Conservation (phyloP, 441 rosid genomes). For the Erysimum cheiri region DNA sequence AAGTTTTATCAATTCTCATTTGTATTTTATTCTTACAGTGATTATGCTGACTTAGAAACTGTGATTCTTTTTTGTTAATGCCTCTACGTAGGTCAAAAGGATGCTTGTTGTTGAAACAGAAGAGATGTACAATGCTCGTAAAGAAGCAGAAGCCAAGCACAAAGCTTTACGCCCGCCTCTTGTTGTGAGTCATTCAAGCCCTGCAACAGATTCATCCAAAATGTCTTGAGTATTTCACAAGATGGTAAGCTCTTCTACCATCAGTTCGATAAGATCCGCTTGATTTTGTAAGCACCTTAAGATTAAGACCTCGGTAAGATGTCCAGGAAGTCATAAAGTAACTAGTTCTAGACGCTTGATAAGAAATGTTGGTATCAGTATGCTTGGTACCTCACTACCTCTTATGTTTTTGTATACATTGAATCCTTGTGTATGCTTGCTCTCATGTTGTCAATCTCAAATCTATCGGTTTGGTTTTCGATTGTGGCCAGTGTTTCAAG, state of each 20-base stretch:
- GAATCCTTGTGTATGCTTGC: conserved; percentile 21
- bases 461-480: conserved; percentile 9
- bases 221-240: conserved; percentile 35
- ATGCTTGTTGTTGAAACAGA: conserved; percentile 87
- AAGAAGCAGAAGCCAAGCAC: conserved; percentile 66
- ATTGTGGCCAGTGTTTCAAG: conserved; percentile 8
- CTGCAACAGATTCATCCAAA: conserved; percentile 52
- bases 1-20: not conserved
- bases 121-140: conserved; percentile 92
- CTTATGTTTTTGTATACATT: conserved; percentile 27
- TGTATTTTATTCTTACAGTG: not conserved
- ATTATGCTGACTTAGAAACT: not conserved
- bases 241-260: conserved; percentile 21
- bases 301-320: not conserved
- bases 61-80: conserved; percentile 15
- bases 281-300: conserved; percentile 3
- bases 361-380: conserved; percentile 16
- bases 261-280: conserved; percentile 17
- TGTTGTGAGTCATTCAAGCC: conserved; percentile 63
- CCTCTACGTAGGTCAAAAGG: conserved; percentile 78
- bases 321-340: conserved; percentile 27
- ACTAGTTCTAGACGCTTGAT: conserved; percentile 18
- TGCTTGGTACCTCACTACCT: conserved; percentile 21
- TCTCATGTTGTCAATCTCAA: not conserved
- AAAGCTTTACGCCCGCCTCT: conserved; percentile 67